Base-by-base conservation (phyloP, 2,329 filamentous ascomycete species). In the Dothideomycetes sp. region DNA sequence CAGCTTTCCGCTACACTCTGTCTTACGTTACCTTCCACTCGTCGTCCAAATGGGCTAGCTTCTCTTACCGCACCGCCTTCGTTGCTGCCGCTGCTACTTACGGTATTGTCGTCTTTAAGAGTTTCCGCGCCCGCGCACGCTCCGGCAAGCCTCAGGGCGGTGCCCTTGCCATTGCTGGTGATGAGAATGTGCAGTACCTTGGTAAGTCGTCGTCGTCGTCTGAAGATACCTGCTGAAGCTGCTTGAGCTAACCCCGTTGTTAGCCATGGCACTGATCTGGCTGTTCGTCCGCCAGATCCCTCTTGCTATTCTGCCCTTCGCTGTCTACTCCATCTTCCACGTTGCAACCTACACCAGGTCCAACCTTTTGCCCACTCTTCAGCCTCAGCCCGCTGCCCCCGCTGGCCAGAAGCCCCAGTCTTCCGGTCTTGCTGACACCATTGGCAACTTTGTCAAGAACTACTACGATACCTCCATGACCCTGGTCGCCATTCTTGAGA, bases 101-200 rank as follows among this genome's bases (percentile, higher is more conserved):
- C 64, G 89, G 91, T 51, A 96, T 98, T 51, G 91, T 98, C 35
- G 89, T 98, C 47, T 96, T 94, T 74, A 98, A 98, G 77, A 88
- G 86, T 44, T 85, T 88, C 70, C 80, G 88, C 51, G 85, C 88
- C 53, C 82, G 86, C 51, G 74, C 83, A 53, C 83, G 85, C 73
- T 72, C 79, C 35, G 80, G 82, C 49, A 78, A 78, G 54, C 47
- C 51, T 34, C 76, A 73, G 59, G 60, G 67, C 64, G 76, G 82
- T 44, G 63, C 73, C 34, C 41, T 89, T 45, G 74, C 79, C 47
- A 69, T 94, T 50, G 70, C 82, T 43, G 71, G 78, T 10, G 91
- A 98, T 61, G 91, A 98, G 74, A 98, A 98, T 64, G 85, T 98
- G 38, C 91, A 96, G 66, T 98, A 98, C 62, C 74, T 98, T 47